phyloP scores from a whole-genome alignment of 331 rosid genomes.

The Pyracantha coccinea region DNA sequence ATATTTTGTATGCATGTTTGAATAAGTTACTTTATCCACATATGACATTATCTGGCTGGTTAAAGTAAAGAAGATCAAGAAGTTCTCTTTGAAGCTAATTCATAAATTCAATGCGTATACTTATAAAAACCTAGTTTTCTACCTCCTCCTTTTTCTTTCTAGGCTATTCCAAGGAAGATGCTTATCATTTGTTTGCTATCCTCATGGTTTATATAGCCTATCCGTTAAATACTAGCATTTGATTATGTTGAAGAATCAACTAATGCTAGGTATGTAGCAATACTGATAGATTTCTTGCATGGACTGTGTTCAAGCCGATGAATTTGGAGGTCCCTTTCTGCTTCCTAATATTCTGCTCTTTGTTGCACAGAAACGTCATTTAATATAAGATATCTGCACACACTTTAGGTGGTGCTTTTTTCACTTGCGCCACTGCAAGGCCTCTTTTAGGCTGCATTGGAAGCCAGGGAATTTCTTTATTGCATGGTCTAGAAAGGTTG shows the following conservation, averaged over 20 bases:
- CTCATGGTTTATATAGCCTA: background rate
- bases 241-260: background rate
- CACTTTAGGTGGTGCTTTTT: background rate
- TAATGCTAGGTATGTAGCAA: background rate
- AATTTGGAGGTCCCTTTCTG: background rate
- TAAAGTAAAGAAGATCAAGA: background rate
- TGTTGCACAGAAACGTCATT: background rate
- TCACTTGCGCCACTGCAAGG: background rate
- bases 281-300: background rate
- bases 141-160: background rate
- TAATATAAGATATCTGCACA: background rate
- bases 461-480: background rate
- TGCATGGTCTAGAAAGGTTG: background rate
- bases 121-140: background rate
- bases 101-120: background rate
- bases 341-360: background rate
- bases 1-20: background rate
- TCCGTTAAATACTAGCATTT: background rate
- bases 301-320: background rate
- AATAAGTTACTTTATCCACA: background rate
- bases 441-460: background rate
- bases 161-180: background rate
- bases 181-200: background rate
- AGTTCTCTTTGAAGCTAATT: background rate
- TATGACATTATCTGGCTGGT: background rate